Evolutionary conservation across 129 eudicot species (phyloP).

Genomic region (Flaveria bidentis): DNA sequence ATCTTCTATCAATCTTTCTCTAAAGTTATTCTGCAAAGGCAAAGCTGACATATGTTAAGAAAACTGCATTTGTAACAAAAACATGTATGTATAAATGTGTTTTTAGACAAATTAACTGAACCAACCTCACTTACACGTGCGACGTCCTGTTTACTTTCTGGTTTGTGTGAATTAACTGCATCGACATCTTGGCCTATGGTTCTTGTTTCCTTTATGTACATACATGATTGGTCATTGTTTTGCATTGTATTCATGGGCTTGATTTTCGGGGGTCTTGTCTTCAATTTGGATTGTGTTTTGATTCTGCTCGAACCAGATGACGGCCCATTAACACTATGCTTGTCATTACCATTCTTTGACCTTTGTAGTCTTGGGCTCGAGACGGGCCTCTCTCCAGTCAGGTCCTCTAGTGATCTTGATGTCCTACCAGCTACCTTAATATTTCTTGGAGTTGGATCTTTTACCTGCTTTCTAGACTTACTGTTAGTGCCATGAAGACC

Average conservation of each 20-base stretch:
- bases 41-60: conserved; percentile 24
- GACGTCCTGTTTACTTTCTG: conserved; percentile 47
- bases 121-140: conserved; percentile 29
- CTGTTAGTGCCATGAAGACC: conserved; percentile 26
- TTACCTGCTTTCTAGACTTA: conserved; percentile 28
- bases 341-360: conserved; percentile 39
- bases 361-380: conserved; percentile 48
- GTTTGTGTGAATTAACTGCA: conserved; percentile 44
- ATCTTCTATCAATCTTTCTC: conserved; percentile 47
- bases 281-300: conserved; percentile 34
- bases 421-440: conserved; percentile 33
- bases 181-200: conserved; percentile 21
- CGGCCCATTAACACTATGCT: conserved; percentile 35
- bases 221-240: conserved; percentile 41
- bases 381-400: neutral
- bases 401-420: conserved; percentile 13
- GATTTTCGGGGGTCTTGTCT: conserved; percentile 31
- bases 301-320: conserved; percentile 33
- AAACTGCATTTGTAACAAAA: neutral
- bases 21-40: conserved; percentile 38
- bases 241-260: conserved; percentile 36
- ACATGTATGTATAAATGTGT: neutral
- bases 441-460: conserved; percentile 29
- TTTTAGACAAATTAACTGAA: neutral
- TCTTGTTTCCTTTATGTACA: conserved; percentile 27